phyloP scores from a whole-genome alignment of 208 protist genomes.

The Sergeia podlipaevii region DNA sequence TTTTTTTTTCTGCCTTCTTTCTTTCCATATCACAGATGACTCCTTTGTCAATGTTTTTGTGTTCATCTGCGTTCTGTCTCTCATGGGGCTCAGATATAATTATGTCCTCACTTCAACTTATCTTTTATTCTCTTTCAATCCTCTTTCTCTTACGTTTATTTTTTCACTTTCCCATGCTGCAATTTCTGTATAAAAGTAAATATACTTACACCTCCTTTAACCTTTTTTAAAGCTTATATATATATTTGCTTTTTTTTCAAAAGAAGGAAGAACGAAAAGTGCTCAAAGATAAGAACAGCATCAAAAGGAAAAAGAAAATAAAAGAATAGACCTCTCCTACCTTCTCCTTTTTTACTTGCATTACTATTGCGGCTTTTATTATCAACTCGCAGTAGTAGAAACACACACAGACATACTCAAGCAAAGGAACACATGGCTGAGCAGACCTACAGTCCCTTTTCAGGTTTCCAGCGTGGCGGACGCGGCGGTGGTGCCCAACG shows the following conservation, averaged over 20 bases:
- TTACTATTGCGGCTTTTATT: slow-evolving; percentile 9
- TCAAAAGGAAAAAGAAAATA: not conserved
- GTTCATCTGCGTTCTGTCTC: no score
- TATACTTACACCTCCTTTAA: no score
- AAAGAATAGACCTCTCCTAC: not conserved
- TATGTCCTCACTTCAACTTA: not conserved
- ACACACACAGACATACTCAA: slow-evolving; percentile 4
- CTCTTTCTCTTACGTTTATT: slow-evolving; percentile 1
- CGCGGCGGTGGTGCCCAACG: no score
- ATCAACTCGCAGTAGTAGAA: slow-evolving; percentile 1
- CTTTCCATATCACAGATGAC: no score
- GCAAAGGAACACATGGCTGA: slow-evolving; percentile 29
- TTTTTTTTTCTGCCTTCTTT: no score
- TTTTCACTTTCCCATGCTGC: no score
- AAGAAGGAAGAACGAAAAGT: not conserved
- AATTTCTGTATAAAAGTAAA: no score
- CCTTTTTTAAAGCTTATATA: no score
- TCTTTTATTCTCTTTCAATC: slow-evolving; percentile 10
- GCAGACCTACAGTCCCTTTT: slow-evolving; percentile 78
- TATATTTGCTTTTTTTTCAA: not conserved
- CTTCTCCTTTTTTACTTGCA: slow-evolving; percentile 11
- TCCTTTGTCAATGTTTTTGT: no score
- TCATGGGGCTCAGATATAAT: no score
- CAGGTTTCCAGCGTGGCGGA: slow-evolving; percentile 31
- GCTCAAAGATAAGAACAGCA: not conserved